Base-by-base conservation (phyloP, 768 basidiomycete species). In the Hericium coralloides region DNA sequence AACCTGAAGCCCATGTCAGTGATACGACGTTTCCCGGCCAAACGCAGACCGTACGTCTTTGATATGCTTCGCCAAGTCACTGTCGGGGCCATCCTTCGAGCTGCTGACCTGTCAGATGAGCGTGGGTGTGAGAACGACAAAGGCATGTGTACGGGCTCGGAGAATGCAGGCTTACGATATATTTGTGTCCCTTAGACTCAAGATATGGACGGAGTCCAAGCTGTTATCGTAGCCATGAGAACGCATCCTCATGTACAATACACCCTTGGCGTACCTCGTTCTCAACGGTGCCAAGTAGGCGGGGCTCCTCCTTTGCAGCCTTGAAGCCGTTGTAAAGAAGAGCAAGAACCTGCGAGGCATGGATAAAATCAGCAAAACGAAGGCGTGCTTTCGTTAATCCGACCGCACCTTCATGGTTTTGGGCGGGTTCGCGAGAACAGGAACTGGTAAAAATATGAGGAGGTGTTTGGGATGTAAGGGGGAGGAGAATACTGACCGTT, bases 21-120 rank as follows among this genome's bases (percentile, higher is more conserved):
- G 39, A 23, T 23, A 18, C 9, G 31, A 37, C n/a, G 15, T 12
- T 12, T n/a, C 22, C 22, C 43, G 14, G 23, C 47, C 41, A 10
- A 54, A 22, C 15, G 37, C 43, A 51, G 15, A n/a, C 38, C 85
- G 53, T 67, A 90, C 89, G 69, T 90, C 88, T 52, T 79, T 79
- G 53, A 93, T 78, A 69, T 93, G 79, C 70, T 88, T 91, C 15
- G 23, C n/a, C 45, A 55, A 55, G 55, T 55, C 55, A 45, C 55
- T 55, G 55, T 87, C 78, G 6, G 85, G 73, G 18, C 91, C 92
- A 68, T 94, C 92, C 70, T 93, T 94, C 76, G 80, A 81, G 71
- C 83, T 85, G 23, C 85, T 84, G 53, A 90, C 86, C 86, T 87
- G 62, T 43, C 48, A 45, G 12, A 25, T 51, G 41, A 37, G 39